Conservation (phyloP, 331 rosid genomes). For the Quercus tomentella region DNA sequence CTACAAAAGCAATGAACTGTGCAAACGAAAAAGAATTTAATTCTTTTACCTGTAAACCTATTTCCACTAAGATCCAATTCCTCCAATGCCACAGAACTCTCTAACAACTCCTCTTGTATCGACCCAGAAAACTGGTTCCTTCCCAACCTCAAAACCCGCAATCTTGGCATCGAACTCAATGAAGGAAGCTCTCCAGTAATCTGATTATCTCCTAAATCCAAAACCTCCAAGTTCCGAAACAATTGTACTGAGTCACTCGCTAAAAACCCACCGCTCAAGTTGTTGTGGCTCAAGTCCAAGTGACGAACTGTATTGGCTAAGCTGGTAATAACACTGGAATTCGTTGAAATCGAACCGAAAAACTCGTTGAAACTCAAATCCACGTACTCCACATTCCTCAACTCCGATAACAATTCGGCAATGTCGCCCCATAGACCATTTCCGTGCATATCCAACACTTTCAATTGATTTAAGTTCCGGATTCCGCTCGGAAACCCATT, state of each 20-base stretch:
- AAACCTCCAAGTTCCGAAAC: conserved; percentile 62
- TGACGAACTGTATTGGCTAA: conserved; percentile 61
- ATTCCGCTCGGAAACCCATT: conserved; percentile 66
- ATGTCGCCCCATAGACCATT: conserved; percentile 68
- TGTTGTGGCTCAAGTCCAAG: conserved; percentile 59
- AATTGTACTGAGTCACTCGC: conserved; percentile 35
- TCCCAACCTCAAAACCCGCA: conserved; percentile 55
- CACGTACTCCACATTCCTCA: conserved; percentile 63
- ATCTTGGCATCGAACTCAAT: conserved; percentile 46
- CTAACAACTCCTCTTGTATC: conserved; percentile 61
- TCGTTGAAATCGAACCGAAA: conserved; percentile 53
- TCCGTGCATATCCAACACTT: conserved; percentile 70
- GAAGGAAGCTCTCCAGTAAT: conserved; percentile 73
- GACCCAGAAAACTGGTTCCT: conserved; percentile 57
- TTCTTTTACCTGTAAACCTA: conserved; percentile 70
- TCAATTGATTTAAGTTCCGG: conserved; percentile 77
- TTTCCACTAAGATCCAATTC: conserved; percentile 88
- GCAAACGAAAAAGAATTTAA: neutral
- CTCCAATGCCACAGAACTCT: conserved; percentile 44
- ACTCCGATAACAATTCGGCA: conserved; percentile 40
- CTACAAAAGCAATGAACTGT: neutral
- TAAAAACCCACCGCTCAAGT: conserved; percentile 62
- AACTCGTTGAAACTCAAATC: conserved; percentile 77
- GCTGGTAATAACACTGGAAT: conserved; percentile 47
- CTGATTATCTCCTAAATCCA: conserved; percentile 70